Conservation (phyloP, 176 grass and related monocot genomes). For the Pharus latifolius region DNA sequence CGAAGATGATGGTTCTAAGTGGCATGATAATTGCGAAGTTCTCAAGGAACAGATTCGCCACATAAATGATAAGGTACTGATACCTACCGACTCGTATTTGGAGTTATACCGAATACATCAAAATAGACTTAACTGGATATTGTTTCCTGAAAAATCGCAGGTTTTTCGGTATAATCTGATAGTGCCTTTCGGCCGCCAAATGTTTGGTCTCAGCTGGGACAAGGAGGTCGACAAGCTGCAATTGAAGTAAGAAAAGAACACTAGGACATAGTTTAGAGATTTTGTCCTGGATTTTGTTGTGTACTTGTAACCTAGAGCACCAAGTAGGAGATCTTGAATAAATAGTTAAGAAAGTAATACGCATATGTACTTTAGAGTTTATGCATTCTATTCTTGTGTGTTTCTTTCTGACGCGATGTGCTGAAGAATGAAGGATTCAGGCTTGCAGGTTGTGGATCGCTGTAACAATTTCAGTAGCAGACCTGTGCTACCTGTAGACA, state of each 20-base stretch:
- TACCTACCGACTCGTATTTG: background rate
- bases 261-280: background rate
- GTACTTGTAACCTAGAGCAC: conserved; percentile 9
- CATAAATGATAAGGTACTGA: conserved; percentile 72
- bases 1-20: conserved; percentile 18
- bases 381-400: background rate
- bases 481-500: background rate
- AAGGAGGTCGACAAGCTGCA: conserved; percentile 70
- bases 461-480: background rate
- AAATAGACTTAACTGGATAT: background rate
- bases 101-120: too few relatives aligned
- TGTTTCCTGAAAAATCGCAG: conserved; percentile 28
- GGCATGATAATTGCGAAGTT: conserved; percentile 31
- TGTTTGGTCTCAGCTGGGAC: conserved; percentile 87
- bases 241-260: conserved; percentile 12
- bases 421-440: too few relatives aligned
- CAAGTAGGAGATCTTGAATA: background rate
- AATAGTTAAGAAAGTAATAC: background rate
- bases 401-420: background rate
- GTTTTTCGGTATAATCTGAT: conserved; percentile 86
- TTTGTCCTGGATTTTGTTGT: background rate
- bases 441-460: background rate
- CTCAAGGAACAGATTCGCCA: conserved; percentile 55
- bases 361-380: background rate
- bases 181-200: conserved; percentile 77